phyloP scores from a whole-genome alignment of 2,329 filamentous ascomycete species.

The Pseudodiploospora longispora region DNA sequence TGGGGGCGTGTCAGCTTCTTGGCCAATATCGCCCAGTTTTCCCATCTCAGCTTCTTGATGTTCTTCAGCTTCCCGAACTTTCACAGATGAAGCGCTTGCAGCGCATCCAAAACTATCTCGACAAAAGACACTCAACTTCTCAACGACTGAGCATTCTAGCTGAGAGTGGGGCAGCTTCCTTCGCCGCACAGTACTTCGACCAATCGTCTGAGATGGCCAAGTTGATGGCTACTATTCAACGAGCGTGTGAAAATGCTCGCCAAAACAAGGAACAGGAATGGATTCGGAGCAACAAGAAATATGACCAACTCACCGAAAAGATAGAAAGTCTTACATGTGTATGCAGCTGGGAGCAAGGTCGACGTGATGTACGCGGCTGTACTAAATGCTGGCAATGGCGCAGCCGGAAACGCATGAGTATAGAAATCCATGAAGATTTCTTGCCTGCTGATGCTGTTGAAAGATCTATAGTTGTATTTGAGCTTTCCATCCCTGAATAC shows the following conservation, averaged over 20 bases:
- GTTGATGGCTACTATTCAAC: not conserved
- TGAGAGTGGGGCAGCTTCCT: not conserved
- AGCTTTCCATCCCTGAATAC: constrained; percentile 37
- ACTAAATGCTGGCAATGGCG: constrained; percentile 10
- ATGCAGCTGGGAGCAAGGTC: constrained; percentile 9
- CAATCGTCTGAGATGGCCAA: not conserved
- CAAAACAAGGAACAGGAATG: constrained; percentile 4
- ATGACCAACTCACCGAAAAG: constrained; percentile 11
- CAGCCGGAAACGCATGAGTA: constrained; percentile 9
- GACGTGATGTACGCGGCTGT: constrained; percentile 5
- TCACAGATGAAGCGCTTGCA: constrained; percentile 43
- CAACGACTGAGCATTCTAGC: not conserved
- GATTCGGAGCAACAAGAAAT: constrained; percentile 1
- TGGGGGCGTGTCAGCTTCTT: constrained; percentile 36
- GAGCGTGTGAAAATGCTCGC: not conserved
- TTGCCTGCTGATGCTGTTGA: constrained; percentile 14
- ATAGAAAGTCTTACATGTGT: constrained; percentile 7
- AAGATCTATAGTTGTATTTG: constrained; percentile 38
- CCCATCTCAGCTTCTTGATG: constrained; percentile 39
- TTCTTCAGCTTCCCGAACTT: constrained; percentile 40
- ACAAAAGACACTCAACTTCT: not conserved
- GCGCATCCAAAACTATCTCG: constrained; percentile 10
- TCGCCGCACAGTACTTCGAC: constrained; percentile 2
- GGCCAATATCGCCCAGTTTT: constrained; percentile 44
- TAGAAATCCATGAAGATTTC: constrained; percentile 16